Conservation (phyloP, 441 rosid species). For the Pelargonium australe region DNA sequence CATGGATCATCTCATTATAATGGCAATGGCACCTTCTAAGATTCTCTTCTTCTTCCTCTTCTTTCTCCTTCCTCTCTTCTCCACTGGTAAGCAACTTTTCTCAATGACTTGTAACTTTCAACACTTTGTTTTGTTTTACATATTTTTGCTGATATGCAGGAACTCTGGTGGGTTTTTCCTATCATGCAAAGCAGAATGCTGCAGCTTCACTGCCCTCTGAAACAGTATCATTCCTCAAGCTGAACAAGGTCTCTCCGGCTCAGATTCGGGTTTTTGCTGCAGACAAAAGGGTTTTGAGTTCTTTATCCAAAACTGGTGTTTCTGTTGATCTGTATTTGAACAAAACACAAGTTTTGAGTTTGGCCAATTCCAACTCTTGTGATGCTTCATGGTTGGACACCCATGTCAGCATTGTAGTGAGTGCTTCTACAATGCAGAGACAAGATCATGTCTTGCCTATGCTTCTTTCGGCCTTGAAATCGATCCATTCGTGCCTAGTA, state of each 20-base stretch:
- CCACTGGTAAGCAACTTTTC: conserved; percentile 39
- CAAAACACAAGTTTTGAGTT: conserved; percentile 22
- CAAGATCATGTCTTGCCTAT: conserved; percentile 20
- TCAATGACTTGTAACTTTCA: not conserved
- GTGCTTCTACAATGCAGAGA: conserved; percentile 1
- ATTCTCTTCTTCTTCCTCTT: conserved; percentile 39
- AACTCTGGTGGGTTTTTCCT: conserved; percentile 35
- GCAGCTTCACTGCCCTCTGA: conserved; percentile 19
- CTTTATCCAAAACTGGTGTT: conserved; percentile 19
- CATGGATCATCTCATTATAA: conserved; percentile 21
- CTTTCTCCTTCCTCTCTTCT: conserved; percentile 38
- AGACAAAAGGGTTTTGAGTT: conserved; percentile 21
- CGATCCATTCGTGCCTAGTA: conserved; percentile 26
- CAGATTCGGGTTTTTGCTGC: conserved; percentile 24
- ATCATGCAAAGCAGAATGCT: conserved; percentile 20
- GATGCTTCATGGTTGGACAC: conserved; percentile 35
- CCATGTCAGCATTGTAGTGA: conserved; percentile 29
- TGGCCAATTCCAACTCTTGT: conserved; percentile 25
- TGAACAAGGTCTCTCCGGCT: conserved; percentile 25
- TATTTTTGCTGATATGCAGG: conserved; percentile 24
- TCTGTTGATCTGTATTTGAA: conserved; percentile 33
- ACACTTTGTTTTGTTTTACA: not conserved
- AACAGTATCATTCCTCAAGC: conserved; percentile 25
- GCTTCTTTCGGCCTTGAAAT: conserved; percentile 31
- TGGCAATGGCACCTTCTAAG: conserved; percentile 36